These are phyloP conservation scores for Guillardia theta DNA, from an alignment of 78 protist species.

Conservation along the genomic window DNA sequence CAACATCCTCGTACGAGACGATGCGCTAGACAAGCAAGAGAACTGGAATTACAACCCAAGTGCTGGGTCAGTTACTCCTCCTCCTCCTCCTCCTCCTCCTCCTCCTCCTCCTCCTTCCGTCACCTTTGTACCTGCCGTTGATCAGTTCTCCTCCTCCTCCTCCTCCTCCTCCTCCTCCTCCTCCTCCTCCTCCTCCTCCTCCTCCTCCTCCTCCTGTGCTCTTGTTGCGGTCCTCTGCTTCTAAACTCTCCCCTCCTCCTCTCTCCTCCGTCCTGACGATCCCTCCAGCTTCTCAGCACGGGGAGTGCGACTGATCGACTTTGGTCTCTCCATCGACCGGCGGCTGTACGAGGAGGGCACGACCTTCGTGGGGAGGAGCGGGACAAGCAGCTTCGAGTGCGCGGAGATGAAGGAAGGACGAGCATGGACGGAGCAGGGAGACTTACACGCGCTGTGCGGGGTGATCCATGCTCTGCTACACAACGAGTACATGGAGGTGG, in stretches of 20 bases:
- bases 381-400: slow-evolving; percentile 39
- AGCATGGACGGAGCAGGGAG: slow-evolving; percentile 52
- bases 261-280: not conserved
- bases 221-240: too few relatives aligned
- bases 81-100: too few relatives aligned
- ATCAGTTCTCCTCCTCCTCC: too few relatives aligned
- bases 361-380: not conserved
- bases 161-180: too few relatives aligned
- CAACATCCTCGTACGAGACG: slow-evolving; percentile 46
- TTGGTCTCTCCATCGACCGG: slow-evolving; percentile 59
- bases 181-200: too few relatives aligned
- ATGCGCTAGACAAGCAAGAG: not conserved
- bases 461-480: slow-evolving; percentile 35
- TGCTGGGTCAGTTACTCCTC: too few relatives aligned
- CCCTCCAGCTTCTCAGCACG: not conserved
- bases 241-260: too few relatives aligned
- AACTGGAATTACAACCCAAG: not conserved
- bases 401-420: slow-evolving; percentile 21
- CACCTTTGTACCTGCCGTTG: too few relatives aligned
- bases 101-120: too few relatives aligned
- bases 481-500: not conserved
- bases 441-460: slow-evolving; percentile 21
- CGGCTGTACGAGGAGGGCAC: not conserved
- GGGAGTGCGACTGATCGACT: slow-evolving; percentile 55
- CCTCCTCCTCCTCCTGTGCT: too few relatives aligned